Evolutionary conservation across 2,329 filamentous ascomycete species (phyloP).

Genomic region (Fusarium domesticum): DNA sequence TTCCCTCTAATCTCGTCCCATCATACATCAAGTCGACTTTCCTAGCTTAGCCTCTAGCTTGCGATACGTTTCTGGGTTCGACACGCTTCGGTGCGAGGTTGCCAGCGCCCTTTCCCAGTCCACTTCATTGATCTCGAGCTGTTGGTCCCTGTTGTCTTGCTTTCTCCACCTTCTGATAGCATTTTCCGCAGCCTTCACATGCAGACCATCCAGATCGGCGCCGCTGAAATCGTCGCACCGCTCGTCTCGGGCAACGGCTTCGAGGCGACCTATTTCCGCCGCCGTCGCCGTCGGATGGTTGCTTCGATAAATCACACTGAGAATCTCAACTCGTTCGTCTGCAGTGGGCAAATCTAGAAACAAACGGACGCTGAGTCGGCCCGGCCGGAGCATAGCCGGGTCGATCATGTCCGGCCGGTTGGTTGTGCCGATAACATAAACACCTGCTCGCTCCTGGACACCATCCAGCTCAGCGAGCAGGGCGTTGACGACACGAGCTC

Average conservation of each 20-base stretch:
- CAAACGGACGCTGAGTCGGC: constrained; percentile 81
- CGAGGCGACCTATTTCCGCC: constrained; percentile 53
- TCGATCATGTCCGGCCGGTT: constrained; percentile 97
- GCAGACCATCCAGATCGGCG: constrained; percentile 54
- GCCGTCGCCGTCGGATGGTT: constrained; percentile 36
- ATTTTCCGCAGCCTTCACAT: constrained; percentile 50
- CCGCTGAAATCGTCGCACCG: constrained; percentile 76
- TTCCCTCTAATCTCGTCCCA: neutral
- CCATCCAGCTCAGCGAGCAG: constrained; percentile 93
- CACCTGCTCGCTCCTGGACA: constrained; percentile 72
- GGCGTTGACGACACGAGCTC: constrained; percentile 88
- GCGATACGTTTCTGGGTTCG: constrained; percentile 44
- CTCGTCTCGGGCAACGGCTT: constrained; percentile 60
- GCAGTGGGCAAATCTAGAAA: constrained; percentile 83
- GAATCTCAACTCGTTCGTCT: constrained; percentile 79
- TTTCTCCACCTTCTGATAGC: constrained; percentile 42
- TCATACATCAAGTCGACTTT: constrained; percentile 6
- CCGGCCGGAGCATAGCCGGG: constrained; percentile 87
- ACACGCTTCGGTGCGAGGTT: constrained; percentile 50
- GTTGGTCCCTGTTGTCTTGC: constrained; percentile 18
- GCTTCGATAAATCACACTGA: constrained; percentile 63
- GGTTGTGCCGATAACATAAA: constrained; percentile 92
- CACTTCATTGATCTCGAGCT: constrained; percentile 30
- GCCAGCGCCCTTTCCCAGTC: constrained; percentile 55
- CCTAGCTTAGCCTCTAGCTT: constrained; percentile 26